Evolutionary conservation across 2,329 filamentous ascomycete species (phyloP).

Genomic region (Fusarium brevicatenulatum): DNA sequence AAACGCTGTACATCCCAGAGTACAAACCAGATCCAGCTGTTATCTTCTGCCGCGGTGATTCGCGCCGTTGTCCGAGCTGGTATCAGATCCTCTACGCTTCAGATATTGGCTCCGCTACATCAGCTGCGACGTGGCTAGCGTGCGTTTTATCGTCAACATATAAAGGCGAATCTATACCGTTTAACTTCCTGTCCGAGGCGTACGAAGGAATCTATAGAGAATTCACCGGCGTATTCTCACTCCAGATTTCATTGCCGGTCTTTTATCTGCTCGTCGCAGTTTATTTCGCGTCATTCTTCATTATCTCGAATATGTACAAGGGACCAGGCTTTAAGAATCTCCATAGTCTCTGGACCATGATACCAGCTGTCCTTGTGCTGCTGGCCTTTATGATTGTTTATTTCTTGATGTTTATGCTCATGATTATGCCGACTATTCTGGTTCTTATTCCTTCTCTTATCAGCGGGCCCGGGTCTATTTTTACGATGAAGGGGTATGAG

Average conservation of each 20-base stretch:
- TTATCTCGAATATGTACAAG: fast-evolving
- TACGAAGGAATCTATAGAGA: not conserved
- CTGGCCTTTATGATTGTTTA: fast-evolving
- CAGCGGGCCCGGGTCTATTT: not conserved
- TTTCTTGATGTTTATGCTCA: not conserved
- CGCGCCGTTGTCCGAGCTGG: slow-evolving; percentile 3
- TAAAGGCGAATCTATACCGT: not conserved
- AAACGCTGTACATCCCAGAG: not conserved
- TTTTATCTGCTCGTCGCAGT: not conserved
- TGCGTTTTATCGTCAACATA: slow-evolving; percentile 1
- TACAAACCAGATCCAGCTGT: not conserved
- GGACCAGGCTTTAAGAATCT: not conserved
- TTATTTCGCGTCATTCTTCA: not conserved
- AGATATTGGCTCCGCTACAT: not conserved
- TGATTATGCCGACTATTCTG: not conserved
- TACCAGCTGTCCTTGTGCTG: too few relatives aligned
- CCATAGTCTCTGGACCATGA: too few relatives aligned
- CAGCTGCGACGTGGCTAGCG: not conserved
- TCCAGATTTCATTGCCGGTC: not conserved
- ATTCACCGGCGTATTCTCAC: fast-evolving
- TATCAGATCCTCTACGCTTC: not conserved
- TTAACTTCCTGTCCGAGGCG: not conserved
- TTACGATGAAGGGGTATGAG: slow-evolving; percentile 1
- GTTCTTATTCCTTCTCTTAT: not conserved
- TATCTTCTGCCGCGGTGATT: slow-evolving; percentile 11